Evolutionary conservation across 305 asterid genomes (phyloP).

Genomic region (Coffea humblotiana): DNA sequence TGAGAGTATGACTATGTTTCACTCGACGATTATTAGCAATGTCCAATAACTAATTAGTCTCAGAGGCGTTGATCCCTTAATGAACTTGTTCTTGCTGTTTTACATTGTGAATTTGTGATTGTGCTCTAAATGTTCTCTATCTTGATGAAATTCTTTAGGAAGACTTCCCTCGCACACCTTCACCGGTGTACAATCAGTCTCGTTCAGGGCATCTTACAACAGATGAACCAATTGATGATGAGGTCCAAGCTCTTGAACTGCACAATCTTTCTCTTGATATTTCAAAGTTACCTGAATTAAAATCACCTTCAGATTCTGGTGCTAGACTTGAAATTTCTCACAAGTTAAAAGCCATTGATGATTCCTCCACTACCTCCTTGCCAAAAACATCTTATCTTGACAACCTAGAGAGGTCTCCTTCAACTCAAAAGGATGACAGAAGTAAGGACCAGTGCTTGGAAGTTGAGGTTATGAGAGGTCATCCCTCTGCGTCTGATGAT

Average conservation of each 20-base stretch:
- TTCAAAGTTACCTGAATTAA: slow-evolving; percentile 42
- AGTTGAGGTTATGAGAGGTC: slow-evolving; percentile 37
- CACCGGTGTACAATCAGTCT: slow-evolving; percentile 66
- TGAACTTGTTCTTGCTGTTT: not conserved
- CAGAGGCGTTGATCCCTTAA: not conserved
- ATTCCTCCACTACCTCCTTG: slow-evolving; percentile 30
- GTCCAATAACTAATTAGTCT: not conserved
- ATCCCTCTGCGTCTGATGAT: slow-evolving; percentile 17
- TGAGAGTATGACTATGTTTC: not conserved
- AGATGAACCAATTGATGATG: slow-evolving; percentile 51
- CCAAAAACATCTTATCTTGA: slow-evolving; percentile 32
- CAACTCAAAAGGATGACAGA: slow-evolving; percentile 36
- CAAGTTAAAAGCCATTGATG: slow-evolving; percentile 32
- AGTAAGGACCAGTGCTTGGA: slow-evolving; percentile 34
- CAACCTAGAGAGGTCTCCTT: slow-evolving; percentile 33
- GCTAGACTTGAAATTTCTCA: slow-evolving; percentile 34
- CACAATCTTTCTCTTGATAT: slow-evolving; percentile 52
- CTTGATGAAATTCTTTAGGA: slow-evolving; percentile 42
- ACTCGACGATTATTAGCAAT: not conserved
- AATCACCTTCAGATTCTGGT: slow-evolving; percentile 31
- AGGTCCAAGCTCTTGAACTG: slow-evolving; percentile 45
- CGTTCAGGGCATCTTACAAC: slow-evolving; percentile 45
- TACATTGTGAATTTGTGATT: not conserved
- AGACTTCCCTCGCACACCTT: slow-evolving; percentile 76
- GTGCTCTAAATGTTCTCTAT: slow-evolving; percentile 10